Conservation (phyloP, 2,329 filamentous ascomycete species). For the Diaporthe batatas region DNA sequence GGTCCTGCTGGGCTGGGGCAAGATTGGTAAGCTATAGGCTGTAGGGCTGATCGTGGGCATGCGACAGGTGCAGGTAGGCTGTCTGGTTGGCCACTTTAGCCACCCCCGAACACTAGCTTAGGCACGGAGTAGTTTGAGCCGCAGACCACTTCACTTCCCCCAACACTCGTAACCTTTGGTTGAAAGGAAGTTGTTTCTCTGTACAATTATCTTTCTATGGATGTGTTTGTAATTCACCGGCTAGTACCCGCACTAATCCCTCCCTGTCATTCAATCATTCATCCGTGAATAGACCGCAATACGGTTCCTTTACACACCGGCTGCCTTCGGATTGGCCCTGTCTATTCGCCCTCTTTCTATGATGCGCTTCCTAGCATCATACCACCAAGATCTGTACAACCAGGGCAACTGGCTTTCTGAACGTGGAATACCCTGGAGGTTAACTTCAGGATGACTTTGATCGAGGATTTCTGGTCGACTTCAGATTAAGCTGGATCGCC, state of each 20-base stretch:
- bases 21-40: constrained; percentile 25
- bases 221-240: background rate
- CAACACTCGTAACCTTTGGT: no score
- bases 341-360: background rate
- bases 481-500: background rate
- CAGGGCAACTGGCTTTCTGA: background rate
- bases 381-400: background rate
- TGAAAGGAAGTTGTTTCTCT: background rate
- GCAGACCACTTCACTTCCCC: background rate
- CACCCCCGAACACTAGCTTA: background rate
- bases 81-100: background rate
- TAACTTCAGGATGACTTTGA: background rate
- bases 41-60: constrained; percentile 22
- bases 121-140: background rate
- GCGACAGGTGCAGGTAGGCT: background rate
- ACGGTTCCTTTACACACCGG: no score
- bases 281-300: background rate
- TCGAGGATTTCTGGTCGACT: no score
- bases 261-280: constrained; percentile 1
- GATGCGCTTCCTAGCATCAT: background rate
- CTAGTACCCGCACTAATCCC: background rate
- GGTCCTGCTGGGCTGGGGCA: background rate
- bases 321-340: background rate
- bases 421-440: background rate
- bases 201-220: background rate